Evolutionary conservation across 2,329 filamentous ascomycete species (phyloP), one percentile per base, ranked within the genome.

Genomic region (Dothideomycetes sp.): DNA sequence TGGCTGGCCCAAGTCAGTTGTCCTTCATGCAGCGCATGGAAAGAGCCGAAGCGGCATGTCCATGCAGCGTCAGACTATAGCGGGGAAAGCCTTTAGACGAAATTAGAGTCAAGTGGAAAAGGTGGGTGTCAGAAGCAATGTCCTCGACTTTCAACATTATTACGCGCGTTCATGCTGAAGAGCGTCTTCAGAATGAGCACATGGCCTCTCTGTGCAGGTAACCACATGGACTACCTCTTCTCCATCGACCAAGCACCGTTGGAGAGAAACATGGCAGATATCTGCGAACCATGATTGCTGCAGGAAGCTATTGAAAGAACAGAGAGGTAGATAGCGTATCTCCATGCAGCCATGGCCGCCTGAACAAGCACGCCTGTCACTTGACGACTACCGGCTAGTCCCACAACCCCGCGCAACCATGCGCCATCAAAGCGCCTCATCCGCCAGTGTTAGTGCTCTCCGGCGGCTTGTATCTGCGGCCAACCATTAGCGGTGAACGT

Each of bases 401-500:
- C 40, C 33, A 42, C 40, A 20, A 42, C 31, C 40, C 40, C 40
- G n/a, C 40, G 40, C 40, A 42, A 36, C 40, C 40, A 42, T 34
- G 40, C 40, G 27, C 40, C 40, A 36, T 36, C 35, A 20, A 36
- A 31, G 40, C 40, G 40, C 40, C 40, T 42, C 40, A 29, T 42
- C 40, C 40, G 31, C 15, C 20, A 44, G 34, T 35, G 36, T 35
- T 39, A 40, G 30, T n/a, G 33, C n/a, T 22, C 13, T 6, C 7
- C 20, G 12, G 12, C 31, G 39, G 39, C 31, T 34, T 34, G 31
- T 42, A 35, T 42, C 39, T 44, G 42, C 42, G 40, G 42, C 42
- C 42, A 44, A 35, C 42, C 42, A 40, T 32, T 34, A 44, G 42
- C 42, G 37, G 37, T 40, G 37, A 40, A 40, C 37, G 37, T 40